Base-by-base conservation (phyloP, 73 alveolate species). In the Symbiodinium natans region DNA sequence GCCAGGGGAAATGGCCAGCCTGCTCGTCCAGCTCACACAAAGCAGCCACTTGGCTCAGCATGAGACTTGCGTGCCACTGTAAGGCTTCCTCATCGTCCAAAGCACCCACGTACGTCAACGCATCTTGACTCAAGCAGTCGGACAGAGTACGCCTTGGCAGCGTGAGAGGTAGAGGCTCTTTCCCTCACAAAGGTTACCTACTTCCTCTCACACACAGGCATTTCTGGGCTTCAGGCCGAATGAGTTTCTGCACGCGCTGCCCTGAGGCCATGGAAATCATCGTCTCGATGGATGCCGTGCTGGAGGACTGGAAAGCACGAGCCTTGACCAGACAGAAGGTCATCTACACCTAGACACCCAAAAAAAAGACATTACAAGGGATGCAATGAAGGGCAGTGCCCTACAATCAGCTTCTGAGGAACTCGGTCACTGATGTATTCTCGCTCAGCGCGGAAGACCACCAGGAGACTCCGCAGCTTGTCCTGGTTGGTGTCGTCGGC, bases 401-500 rank as follows among this genome's bases (percentile, higher is more conserved):
- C n/a, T n/a, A n/a, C n/a, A n/a, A n/a, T n/a, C n/a, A n/a, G n/a
- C n/a, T n/a, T n/a, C 11, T 43, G 11, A 43, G 5, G 56, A 43
- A 11, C 56, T 11, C 5, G 11, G 56, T 11, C 29, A 42, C 41
- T 31, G 56, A 34, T 42, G 86, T 34, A 75, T 38, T 75, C 86
- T 27, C 86, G 86, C 11, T 13, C 33, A 31, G 86, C 86, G 10
- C 29, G 41, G 27, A 75, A 75, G 46, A 75, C 46, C 41, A 11
- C 21, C 33, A 75, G 42, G 86, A 75, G 5, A 27, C 86, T 75
- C n/a, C 86, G 42, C 33, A 31, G 15, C 46, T 38, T 38, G 80
- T 84, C 80, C 48, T 83, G 92, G 73, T 83, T 83, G 75, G 74
- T 19, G 73, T 83, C 92, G 74, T 83, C 92, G 27, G 41, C 41